Evolutionary conservation across 768 basidiomycete genomes (phyloP).

Genomic region (Tricholoma flavovirens): DNA sequence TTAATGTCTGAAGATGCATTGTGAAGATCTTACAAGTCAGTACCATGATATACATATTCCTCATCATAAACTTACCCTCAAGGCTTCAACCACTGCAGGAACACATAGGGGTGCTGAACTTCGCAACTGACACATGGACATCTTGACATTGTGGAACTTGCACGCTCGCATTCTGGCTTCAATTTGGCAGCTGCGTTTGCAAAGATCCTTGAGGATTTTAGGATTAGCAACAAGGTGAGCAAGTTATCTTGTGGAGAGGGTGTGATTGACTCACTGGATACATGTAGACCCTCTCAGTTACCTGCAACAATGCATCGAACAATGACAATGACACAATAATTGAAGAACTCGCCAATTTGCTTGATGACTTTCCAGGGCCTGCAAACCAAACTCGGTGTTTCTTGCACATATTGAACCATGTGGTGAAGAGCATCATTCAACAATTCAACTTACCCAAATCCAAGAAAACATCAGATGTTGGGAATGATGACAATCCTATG

Average conservation of each 20-base stretch:
- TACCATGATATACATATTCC: not conserved
- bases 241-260: not conserved
- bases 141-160: slow-evolving; percentile 32
- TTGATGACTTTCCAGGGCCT: too few species aligned
- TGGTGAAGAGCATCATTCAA: slow-evolving; percentile 23
- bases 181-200: slow-evolving; percentile 25
- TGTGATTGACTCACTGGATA: slow-evolving; percentile 8
- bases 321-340: slow-evolving; percentile 31
- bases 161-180: slow-evolving; percentile 22
- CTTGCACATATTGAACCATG: slow-evolving; percentile 28
- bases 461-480: not conserved
- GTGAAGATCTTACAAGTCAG: slow-evolving; percentile 21
- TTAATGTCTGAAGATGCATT: slow-evolving; percentile 10
- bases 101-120: slow-evolving; percentile 22
- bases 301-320: slow-evolving; percentile 29
- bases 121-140: slow-evolving; percentile 23
- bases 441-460: slow-evolving; percentile 24
- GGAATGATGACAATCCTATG: not conserved
- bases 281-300: slow-evolving; percentile 22
- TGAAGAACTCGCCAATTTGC: slow-evolving; percentile 11
- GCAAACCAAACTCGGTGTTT: slow-evolving; percentile 26
- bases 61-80: not conserved
- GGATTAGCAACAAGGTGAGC: slow-evolving; percentile 27
- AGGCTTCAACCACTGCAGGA: slow-evolving; percentile 10
- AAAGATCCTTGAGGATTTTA: slow-evolving; percentile 24